Evolutionary conservation across 2,329 filamentous ascomycete species (phyloP).

Genomic region (Stylonectria norvegica): DNA sequence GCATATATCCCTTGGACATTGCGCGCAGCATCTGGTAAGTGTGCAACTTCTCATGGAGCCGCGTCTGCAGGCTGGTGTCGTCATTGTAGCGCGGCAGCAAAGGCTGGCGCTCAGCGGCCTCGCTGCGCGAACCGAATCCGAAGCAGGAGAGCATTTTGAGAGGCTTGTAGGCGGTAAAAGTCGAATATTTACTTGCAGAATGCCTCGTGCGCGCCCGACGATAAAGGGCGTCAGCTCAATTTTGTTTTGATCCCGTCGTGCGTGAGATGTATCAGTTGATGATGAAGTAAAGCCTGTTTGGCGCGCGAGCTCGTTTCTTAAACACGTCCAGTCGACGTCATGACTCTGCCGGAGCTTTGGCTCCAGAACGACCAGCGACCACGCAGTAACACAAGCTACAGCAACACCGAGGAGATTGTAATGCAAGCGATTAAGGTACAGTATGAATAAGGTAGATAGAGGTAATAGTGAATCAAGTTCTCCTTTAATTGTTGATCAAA

Average conservation of each 20-base stretch:
- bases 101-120: constrained; percentile 66
- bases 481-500: not conserved
- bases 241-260: too few species aligned
- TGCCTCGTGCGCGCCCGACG: not conserved
- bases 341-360: constrained; percentile 19
- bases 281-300: not conserved
- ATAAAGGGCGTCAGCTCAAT: too few species aligned
- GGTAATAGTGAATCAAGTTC: too few species aligned
- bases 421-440: not conserved
- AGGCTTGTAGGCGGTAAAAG: not conserved
- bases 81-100: constrained; percentile 80
- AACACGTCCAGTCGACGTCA: constrained; percentile 25
- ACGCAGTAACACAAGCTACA: not conserved
- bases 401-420: not conserved
- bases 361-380: constrained; percentile 4
- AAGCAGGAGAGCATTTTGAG: constrained; percentile 60
- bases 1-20: constrained; percentile 81
- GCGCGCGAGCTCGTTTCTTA: not conserved
- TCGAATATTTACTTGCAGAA: not conserved
- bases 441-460: not conserved
- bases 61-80: constrained; percentile 72
- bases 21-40: constrained; percentile 89
- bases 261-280: not conserved
- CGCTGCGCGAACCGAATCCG: constrained; percentile 48
- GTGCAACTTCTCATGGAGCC: constrained; percentile 85